Conservation (phyloP, 352 stramenopile genomes). For the Phytophthora tentaculata region DNA sequence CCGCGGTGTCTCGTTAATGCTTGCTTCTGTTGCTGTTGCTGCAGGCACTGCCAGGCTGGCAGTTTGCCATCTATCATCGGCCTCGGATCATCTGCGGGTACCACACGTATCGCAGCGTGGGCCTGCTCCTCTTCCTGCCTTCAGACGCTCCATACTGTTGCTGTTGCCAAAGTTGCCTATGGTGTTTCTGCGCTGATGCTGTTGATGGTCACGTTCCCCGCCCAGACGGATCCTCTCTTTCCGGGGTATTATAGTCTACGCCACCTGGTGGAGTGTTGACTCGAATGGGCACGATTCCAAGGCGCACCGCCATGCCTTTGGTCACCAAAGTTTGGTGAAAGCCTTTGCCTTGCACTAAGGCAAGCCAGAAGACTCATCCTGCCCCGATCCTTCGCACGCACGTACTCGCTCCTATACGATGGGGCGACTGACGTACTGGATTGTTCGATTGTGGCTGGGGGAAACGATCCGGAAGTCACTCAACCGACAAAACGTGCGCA, state of each 20-base stretch:
- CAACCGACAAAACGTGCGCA: conserved; percentile 17
- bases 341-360: conserved; percentile 1
- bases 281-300: conserved; percentile 31
- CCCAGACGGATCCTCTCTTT: conserved; percentile 14
- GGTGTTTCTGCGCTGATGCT: neutral
- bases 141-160: conserved; percentile 3
- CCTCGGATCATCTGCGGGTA: conserved; percentile 33
- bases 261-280: conserved; percentile 33
- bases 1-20: conserved; percentile 6
- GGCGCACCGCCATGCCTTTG: neutral
- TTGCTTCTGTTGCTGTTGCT: neutral
- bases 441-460: conserved; percentile 46
- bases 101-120: conserved; percentile 37
- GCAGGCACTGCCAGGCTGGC: neutral
- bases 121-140: conserved; percentile 4
- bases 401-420: conserved; percentile 42
- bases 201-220: conserved; percentile 17
- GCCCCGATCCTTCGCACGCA: conserved; percentile 28
- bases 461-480: conserved; percentile 20
- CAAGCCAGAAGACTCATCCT: conserved; percentile 22
- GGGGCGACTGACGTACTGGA: conserved; percentile 42
- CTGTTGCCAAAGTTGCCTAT: neutral
- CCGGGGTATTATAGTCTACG: no score
- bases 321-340: no score
- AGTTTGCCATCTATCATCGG: conserved; percentile 14